phyloP scores from a whole-genome alignment of 2,329 filamentous ascomycete genomes.

The Raffaelea arxii region DNA sequence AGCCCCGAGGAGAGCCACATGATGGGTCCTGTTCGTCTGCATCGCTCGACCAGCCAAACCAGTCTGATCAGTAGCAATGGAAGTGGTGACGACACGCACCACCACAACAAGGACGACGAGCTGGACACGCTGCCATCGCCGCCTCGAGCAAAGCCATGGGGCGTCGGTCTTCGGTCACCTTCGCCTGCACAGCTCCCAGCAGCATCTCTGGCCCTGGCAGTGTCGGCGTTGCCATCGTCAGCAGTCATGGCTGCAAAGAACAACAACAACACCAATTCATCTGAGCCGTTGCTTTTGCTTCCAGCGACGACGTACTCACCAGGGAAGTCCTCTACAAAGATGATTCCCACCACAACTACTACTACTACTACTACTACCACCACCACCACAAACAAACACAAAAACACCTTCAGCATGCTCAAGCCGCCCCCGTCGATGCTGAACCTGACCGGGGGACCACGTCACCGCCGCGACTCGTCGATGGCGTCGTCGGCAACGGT shows the following conservation, averaged over 20 bases:
- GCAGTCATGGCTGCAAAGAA: constrained; percentile 31
- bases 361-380: neutral
- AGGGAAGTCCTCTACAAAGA: constrained; percentile 3
- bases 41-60: constrained; percentile 24
- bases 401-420: constrained; percentile 16
- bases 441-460: constrained; percentile 28
- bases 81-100: too few species aligned
- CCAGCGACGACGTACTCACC: constrained; percentile 38
- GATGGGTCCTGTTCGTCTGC: constrained; percentile 21
- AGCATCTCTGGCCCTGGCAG: constrained; percentile 7
- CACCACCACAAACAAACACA: neutral
- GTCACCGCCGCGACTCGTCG: constrained; percentile 51
- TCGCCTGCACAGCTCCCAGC: constrained; percentile 20
- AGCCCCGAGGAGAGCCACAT: constrained; percentile 16
- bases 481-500: constrained; percentile 58
- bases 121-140: constrained; percentile 14
- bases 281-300: constrained; percentile 27
- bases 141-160: neutral
- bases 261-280: too few species aligned
- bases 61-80: constrained; percentile 18
- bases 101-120: constrained; percentile 24
- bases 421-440: constrained; percentile 34
- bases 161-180: constrained; percentile 13
- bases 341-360: neutral
- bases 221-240: constrained; percentile 11